Evolutionary conservation across 2,329 filamentous ascomycete genomes (phyloP), one percentile per base, ranked within the genome.

Genomic region (Amylocarpus encephaloides): DNA sequence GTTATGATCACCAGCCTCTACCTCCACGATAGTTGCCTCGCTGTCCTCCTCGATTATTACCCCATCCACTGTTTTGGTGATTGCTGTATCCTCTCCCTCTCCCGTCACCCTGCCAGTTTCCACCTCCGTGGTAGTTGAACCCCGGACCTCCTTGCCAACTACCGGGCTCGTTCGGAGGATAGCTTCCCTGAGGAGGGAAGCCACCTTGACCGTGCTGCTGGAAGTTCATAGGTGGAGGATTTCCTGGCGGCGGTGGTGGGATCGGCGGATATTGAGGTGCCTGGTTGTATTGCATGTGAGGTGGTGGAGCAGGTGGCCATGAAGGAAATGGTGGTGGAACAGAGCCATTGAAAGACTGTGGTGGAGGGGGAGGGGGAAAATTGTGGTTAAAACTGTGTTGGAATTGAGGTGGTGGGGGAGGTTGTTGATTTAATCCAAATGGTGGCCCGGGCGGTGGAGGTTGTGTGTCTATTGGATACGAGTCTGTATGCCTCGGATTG

Each of bases 21-120:
- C 59, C 48, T 36, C 61, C 60, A 49, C 61, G 49, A 55, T 61
- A 62, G 40, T 56, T 55, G 47, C 60, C 62, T 48, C 59, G 56
- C 9, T 59, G 54, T 32, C 60, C 61, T 41, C 61, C 50, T 16
- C 49, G 56, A 35, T 62, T 61, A 59, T 59, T 62, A 48, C 53
- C 59, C 48, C 54, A 56, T 15, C 51, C 42, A 43, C 29, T 46
- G 7, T 30, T 38, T 6, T 36, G 33, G 16, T 46, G 12, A 13
- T 11, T 13, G 16, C 19, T 44, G n/a, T 39, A 34, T 38, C 44
- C 39, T 30, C 48, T 33, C 5, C 61, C 62, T 45, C 59, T 55
- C 6, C 61, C 58, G 35, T 59, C 58, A 43, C 62, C 53, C n/a
- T 52, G 55, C 26, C 50, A 48, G 35, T 48, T 52, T 9, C 43